Conservation (phyloP, 2,329 filamentous ascomycete genomes). For the Epichloe hybrida region DNA sequence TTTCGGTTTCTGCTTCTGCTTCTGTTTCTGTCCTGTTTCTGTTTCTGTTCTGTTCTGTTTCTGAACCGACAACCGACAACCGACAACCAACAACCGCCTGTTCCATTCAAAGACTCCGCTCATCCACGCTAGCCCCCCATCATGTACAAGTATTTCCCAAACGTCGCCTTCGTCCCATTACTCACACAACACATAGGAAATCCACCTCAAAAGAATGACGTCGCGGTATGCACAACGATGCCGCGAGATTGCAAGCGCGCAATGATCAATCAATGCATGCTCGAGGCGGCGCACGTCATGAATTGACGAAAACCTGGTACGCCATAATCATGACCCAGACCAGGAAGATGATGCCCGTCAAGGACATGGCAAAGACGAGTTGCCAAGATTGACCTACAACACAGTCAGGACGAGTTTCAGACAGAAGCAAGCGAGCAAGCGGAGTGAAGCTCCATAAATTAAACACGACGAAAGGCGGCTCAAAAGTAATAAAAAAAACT, state of each 20-base stretch:
- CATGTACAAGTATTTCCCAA: neutral
- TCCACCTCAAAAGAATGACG: neutral
- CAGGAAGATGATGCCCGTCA: slow-evolving; percentile 46
- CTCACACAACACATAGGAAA: neutral
- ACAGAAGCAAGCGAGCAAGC: neutral
- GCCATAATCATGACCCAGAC: slow-evolving; percentile 59
- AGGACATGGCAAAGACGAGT: slow-evolving; percentile 47
- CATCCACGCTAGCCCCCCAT: neutral
- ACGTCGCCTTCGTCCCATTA: neutral
- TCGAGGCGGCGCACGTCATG: slow-evolving; percentile 10
- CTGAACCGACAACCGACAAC: too few relatives aligned
- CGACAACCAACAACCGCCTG: too few relatives aligned
- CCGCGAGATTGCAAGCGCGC: too few relatives aligned
- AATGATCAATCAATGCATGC: neutral
- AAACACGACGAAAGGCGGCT: neutral
- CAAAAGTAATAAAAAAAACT: slow-evolving; percentile 13
- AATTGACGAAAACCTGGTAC: slow-evolving; percentile 45
- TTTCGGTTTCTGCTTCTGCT: too few relatives aligned
- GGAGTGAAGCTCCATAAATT: too few relatives aligned
- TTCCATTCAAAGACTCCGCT: neutral
- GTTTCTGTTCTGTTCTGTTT: too few relatives aligned
- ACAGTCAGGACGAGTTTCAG: slow-evolving; percentile 7
- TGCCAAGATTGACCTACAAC: slow-evolving; percentile 46
- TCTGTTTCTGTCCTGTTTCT: too few relatives aligned
- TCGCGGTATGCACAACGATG: neutral